These are phyloP conservation scores for Boletus coffeatus DNA, from an alignment of 1,284 basidiomycete species.

Conservation along the genomic window DNA sequence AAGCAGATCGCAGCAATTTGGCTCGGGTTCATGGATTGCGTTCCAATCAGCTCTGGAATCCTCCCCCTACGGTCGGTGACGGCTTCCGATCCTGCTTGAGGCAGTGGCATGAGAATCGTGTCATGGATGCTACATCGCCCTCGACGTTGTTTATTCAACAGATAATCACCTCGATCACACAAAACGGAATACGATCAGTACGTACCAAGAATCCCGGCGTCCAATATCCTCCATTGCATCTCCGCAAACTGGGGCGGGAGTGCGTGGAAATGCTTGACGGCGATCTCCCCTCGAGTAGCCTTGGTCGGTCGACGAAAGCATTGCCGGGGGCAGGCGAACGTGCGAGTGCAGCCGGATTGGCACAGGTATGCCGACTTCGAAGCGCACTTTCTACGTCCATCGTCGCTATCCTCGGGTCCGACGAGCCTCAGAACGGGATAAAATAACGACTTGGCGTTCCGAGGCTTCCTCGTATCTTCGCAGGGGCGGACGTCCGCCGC, in stretches of 20 bases:
- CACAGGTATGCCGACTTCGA: slow-evolving; percentile 48
- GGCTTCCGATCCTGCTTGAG: background rate
- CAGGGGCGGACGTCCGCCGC: slow-evolving; percentile 61
- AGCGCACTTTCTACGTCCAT: slow-evolving; percentile 40
- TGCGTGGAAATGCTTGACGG: slow-evolving; percentile 48
- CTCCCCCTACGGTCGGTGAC: background rate
- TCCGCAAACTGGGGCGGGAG: slow-evolving; percentile 50
- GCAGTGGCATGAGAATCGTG: slow-evolving; percentile 36
- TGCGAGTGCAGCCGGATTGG: slow-evolving; percentile 54
- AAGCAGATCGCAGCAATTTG: slow-evolving; percentile 45
- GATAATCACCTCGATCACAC: background rate
- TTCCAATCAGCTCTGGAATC: slow-evolving; percentile 17
- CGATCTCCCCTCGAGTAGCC: slow-evolving; percentile 46
- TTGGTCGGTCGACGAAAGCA: slow-evolving; percentile 38
- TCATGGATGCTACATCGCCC: slow-evolving; percentile 51
- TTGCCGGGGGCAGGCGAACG: slow-evolving; percentile 53
- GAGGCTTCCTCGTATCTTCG: slow-evolving; percentile 48
- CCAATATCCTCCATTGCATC: slow-evolving; percentile 61
- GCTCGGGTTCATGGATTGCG: slow-evolving; percentile 43
- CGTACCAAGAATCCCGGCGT: slow-evolving; percentile 53
- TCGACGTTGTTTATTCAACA: slow-evolving; percentile 43
- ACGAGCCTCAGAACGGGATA: slow-evolving; percentile 36
- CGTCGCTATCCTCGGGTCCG: slow-evolving; percentile 26
- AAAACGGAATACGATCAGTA: slow-evolving; percentile 1
- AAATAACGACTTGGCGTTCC: slow-evolving; percentile 31